Percentiles rank a stretch among this genome's conserved stretches.
Conservation (phyloP, 116 monocot species). For the Thalassia testudinum region DNA sequence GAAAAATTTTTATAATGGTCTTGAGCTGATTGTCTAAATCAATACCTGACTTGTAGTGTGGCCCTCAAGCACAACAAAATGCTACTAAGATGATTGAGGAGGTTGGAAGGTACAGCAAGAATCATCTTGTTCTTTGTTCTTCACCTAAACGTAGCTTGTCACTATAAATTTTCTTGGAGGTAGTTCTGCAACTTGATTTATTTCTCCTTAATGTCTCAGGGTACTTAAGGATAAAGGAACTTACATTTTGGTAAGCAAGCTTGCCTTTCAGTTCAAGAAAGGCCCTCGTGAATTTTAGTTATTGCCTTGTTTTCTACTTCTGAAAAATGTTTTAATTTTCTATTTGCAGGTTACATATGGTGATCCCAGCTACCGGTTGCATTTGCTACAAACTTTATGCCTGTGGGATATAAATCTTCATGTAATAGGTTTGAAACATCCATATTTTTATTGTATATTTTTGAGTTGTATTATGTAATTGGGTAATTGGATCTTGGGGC, state of each 20-base stretch:
- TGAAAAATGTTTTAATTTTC: background rate
- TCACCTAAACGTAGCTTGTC: background rate
- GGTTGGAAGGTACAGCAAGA: constrained; percentile 86
- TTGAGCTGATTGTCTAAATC: constrained; percentile 2
- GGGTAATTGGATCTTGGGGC: too few relatives aligned
- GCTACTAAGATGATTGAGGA: constrained; percentile 77
- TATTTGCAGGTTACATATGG: constrained; percentile 80
- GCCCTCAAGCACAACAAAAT: constrained; percentile 61
- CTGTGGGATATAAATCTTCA: constrained; percentile 67
- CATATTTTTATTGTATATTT: too few relatives aligned
- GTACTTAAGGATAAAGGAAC: constrained; percentile 79
- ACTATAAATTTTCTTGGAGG: background rate
- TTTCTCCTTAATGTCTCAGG: constrained; percentile 19
- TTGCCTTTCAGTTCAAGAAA: background rate
- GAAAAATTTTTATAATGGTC: background rate
- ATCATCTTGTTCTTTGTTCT: background rate
- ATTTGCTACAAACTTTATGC: constrained; percentile 34
- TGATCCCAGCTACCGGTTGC: constrained; percentile 70
- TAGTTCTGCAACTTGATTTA: background rate
- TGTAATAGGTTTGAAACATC: constrained; percentile 74
- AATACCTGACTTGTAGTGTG: constrained; percentile 49
- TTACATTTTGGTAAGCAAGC: constrained; percentile 67
- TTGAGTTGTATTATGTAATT: too few relatives aligned
- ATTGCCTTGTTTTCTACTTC: background rate
- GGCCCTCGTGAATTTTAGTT: background rate